These are phyloP conservation scores for Trichoderma reesei DNA, from an alignment of 495 filamentous ascomycete species.

Conservation along the genomic window DNA sequence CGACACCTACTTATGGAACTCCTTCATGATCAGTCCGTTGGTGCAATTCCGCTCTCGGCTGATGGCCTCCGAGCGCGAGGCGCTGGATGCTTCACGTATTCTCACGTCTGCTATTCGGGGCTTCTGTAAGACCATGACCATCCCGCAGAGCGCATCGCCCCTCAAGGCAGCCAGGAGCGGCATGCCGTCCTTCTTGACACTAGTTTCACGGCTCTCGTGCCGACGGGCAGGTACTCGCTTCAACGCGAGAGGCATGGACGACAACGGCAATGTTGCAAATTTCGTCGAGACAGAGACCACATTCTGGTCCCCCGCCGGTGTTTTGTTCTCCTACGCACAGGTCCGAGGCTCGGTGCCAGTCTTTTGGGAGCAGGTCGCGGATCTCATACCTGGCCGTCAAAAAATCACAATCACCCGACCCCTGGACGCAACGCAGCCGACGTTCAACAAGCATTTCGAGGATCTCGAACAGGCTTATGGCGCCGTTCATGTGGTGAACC, in stretches of 20 bases:
- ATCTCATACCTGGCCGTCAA: constrained; percentile 83
- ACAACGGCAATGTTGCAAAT: constrained; percentile 94
- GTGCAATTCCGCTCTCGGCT: constrained; percentile 79
- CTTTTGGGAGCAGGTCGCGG: constrained; percentile 92
- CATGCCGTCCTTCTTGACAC: constrained; percentile 70
- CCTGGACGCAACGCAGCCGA: constrained; percentile 82
- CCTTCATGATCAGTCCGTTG: constrained; percentile 91
- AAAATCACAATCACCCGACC: constrained; percentile 89
- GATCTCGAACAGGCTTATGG: constrained; percentile 75
- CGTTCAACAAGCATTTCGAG: constrained; percentile 91
- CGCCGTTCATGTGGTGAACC: constrained; percentile 79
- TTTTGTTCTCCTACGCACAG: constrained; percentile 91
- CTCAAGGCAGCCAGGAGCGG: constrained; percentile 53
- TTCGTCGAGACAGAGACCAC: constrained; percentile 60
- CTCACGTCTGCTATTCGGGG: constrained; percentile 90
- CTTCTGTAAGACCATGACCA: constrained; percentile 72
- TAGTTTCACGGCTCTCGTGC: constrained; percentile 89
- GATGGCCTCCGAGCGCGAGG: constrained; percentile 56
- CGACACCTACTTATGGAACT: constrained; percentile 91
- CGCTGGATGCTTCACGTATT: constrained; percentile 74
- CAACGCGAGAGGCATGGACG: constrained; percentile 92
- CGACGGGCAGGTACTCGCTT: constrained; percentile 88
- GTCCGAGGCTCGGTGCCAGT: constrained; percentile 85
- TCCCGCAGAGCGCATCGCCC: constrained; percentile 51
- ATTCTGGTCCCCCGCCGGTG: constrained; percentile 61